Evolutionary conservation across 129 eudicot genomes (phyloP).

Genomic region (Rutidosis leptorrhynchoides): DNA sequence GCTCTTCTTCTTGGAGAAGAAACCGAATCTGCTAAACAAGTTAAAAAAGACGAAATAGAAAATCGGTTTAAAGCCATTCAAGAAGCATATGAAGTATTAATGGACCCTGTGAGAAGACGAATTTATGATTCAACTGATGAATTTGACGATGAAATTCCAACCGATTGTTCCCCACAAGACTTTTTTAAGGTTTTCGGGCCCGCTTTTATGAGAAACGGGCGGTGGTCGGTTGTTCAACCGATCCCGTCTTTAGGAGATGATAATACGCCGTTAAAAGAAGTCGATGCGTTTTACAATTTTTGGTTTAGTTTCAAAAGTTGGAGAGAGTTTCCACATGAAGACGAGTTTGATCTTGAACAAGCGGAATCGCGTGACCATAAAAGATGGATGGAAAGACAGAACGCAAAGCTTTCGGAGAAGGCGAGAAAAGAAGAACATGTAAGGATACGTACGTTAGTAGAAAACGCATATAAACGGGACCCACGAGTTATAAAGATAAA

Average conservation of each 20-base stretch:
- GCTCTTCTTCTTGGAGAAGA: slow-evolving; percentile 69
- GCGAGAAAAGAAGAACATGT: slow-evolving; percentile 83
- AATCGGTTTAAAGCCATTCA: slow-evolving; percentile 83
- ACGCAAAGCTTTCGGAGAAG: slow-evolving; percentile 79
- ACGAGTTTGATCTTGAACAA: slow-evolving; percentile 92
- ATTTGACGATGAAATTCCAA: slow-evolving; percentile 92
- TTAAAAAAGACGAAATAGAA: slow-evolving; percentile 86
- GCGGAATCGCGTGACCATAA: slow-evolving; percentile 97
- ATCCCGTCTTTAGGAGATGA: slow-evolving; percentile 78
- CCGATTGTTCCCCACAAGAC: slow-evolving; percentile 85
- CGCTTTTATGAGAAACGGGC: slow-evolving; percentile 89
- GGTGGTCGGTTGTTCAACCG: slow-evolving; percentile 89
- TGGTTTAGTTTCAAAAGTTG: slow-evolving; percentile 90
- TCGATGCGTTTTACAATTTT: slow-evolving; percentile 73
- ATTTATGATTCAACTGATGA: slow-evolving; percentile 93
- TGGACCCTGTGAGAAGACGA: slow-evolving; percentile 80
- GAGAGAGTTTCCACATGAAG: slow-evolving; percentile 93
- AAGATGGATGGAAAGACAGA: slow-evolving; percentile 99
- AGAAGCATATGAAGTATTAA: slow-evolving; percentile 85
- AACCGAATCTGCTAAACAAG: slow-evolving; percentile 80
- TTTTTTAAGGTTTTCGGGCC: slow-evolving; percentile 90
- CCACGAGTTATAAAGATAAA: slow-evolving; percentile 71
- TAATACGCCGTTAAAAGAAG: slow-evolving; percentile 52
- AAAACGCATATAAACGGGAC: slow-evolving; percentile 83
- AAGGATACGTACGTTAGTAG: slow-evolving; percentile 74